A percentile compares a stretch with the other conserved stretches of the same genome.
Conservation (phyloP, 1,284 basidiomycete species). For the Trametes sp. region DNA sequence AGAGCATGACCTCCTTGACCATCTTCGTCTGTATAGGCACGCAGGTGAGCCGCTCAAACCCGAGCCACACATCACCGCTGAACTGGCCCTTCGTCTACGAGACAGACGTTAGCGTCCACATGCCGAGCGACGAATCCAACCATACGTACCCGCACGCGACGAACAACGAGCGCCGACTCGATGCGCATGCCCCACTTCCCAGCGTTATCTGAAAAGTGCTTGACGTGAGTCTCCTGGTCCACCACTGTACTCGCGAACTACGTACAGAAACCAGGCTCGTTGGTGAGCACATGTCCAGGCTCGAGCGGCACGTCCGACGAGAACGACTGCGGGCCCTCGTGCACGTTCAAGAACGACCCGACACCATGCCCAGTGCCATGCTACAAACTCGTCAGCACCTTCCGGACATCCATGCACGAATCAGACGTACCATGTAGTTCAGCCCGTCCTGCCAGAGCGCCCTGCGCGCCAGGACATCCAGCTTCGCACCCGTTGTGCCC, state of each 20-base stretch:
- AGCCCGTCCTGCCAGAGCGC: constrained; percentile 90
- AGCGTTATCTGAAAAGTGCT: constrained; percentile 66
- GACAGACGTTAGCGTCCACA: background rate
- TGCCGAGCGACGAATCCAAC: constrained; percentile 19
- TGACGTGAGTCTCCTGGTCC: constrained; percentile 20
- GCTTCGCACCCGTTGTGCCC: constrained; percentile 81
- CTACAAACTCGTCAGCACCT: constrained; percentile 46
- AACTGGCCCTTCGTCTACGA: constrained; percentile 73
- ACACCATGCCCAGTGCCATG: constrained; percentile 88
- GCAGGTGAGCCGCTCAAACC: constrained; percentile 89
- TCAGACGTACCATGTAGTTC: constrained; percentile 71
- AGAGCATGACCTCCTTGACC: constrained; percentile 86
- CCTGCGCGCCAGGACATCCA: constrained; percentile 87
- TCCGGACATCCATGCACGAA: constrained; percentile 26
- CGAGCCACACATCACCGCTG: constrained; percentile 80
- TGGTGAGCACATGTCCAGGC: constrained; percentile 89
- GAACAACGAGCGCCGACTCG: constrained; percentile 83
- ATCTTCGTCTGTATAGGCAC: constrained; percentile 95
- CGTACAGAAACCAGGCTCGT: constrained; percentile 87
- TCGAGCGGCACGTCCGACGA: constrained; percentile 69
- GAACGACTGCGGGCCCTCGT: constrained; percentile 81
- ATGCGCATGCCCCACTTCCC: constrained; percentile 91
- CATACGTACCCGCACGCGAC: constrained; percentile 63
- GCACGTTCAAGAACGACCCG: constrained; percentile 82
- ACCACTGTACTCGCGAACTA: too few species aligned